Base-by-base conservation (phyloP, 2,329 filamentous ascomycete species). In the Aspergillus nomiae region DNA sequence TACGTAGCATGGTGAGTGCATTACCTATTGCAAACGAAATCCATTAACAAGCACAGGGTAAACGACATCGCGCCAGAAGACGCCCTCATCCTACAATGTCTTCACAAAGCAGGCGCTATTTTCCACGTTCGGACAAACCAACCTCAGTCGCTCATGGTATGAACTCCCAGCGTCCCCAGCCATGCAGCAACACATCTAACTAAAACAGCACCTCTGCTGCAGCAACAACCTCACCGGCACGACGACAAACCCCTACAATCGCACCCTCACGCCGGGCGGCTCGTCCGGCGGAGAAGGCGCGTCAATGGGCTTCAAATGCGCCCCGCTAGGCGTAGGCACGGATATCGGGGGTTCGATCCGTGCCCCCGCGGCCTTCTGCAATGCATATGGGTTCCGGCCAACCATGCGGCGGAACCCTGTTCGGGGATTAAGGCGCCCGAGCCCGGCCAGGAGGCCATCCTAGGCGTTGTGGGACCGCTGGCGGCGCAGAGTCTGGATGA, bases 341-440 rank as follows among this genome's bases (percentile, higher is more conserved):
- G 82, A 84, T 61, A 82, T 83, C 19, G 82, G 80, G 0, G 82
- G 82, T 4, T 81, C 79, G 8, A 78, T 84, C 30, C 75, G 82
- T 9, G 73, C 74, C 4, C 82, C 81, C 0, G 80, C 82, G 0
- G 78, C 77, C 0, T 82, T 81, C 63, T 80, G 77, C 32, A 81
- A 81, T 30, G 71, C 74, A 1, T 84, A 80, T 63, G 78, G 78
- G 0, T 75, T 83, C 61, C 75, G 77, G 11, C 79, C 82, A 2
- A 81, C 81, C 0, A 66, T 75, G 3, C 65, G 71, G 38, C 69
- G 75, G 11, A 75, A 73, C 21, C 78, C 0, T 69, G 64, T 34
- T 66, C 63, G 1, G 76, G 76, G 16, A 59, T 73, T 1, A 72
- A 75, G 43, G 58, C 69, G 0, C 72, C 75, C 4, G 68, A 67